phyloP scores from a whole-genome alignment of 2,329 filamentous ascomycete genomes.

The Hymenoscyphus scutula region DNA sequence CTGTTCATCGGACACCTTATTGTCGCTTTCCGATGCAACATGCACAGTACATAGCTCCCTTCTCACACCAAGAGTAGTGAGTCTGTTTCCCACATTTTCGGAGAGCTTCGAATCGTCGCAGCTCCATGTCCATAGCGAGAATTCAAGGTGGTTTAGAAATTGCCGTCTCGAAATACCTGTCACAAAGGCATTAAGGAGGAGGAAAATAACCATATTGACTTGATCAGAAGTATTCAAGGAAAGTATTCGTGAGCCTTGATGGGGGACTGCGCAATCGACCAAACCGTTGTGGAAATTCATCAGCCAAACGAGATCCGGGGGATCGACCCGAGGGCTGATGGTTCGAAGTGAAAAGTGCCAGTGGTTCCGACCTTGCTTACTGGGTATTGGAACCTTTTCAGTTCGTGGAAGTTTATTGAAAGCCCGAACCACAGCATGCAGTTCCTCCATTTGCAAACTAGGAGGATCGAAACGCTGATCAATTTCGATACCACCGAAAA shows the following conservation, averaged over 20 bases:
- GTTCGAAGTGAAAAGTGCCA: neutral
- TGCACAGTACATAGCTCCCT: slow-evolving; percentile 5
- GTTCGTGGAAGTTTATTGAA: neutral
- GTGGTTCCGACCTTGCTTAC: neutral
- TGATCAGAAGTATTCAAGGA: neutral
- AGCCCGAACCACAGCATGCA: neutral
- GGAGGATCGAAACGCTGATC: neutral
- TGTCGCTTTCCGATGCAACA: neutral
- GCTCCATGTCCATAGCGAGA: slow-evolving; percentile 12
- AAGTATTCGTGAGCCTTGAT: neutral
- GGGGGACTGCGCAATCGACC: neutral
- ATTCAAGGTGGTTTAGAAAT: neutral
- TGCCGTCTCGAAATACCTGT: neutral
- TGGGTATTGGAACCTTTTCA: neutral
- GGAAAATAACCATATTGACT: slow-evolving; percentile 2
- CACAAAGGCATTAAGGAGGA: slow-evolving; percentile 1
- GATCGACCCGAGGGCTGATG: neutral
- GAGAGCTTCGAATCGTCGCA: slow-evolving; percentile 2
- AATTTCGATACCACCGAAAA: neutral
- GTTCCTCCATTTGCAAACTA: neutral
- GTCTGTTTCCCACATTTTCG: neutral
- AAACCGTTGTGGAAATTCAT: neutral
- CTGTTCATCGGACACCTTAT: neutral
- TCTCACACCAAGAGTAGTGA: slow-evolving; percentile 1
- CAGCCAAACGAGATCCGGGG: neutral